Percentiles rank a stretch among this genome's conserved stretches.
Conservation (phyloP, 805 yeast genomes). For the Citeromyces matritensis region DNA sequence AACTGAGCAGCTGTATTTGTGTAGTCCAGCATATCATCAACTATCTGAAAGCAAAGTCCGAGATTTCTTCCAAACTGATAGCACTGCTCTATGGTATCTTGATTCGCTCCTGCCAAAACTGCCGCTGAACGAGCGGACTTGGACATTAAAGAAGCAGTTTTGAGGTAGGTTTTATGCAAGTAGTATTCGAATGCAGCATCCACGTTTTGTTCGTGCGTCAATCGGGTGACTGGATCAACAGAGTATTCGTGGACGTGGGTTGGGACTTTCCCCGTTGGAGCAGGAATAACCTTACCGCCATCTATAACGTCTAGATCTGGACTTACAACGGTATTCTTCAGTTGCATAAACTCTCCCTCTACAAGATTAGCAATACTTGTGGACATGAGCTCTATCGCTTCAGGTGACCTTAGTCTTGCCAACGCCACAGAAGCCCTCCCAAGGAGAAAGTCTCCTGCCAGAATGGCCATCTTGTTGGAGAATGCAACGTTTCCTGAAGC, state of each 20-base stretch:
- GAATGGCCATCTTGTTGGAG: conserved; percentile 92
- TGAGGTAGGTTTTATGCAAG: conserved; percentile 85
- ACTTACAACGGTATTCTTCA: conserved; percentile 76
- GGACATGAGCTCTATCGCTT: conserved; percentile 88
- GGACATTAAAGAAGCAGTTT: conserved; percentile 89
- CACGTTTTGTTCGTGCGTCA: conserved; percentile 53
- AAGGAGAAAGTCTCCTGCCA: conserved; percentile 90
- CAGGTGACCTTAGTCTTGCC: conserved; percentile 88
- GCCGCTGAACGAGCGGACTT: conserved; percentile 91
- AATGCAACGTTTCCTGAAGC: conserved; percentile 90
- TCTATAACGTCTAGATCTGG: conserved; percentile 31
- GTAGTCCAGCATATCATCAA: conserved; percentile 92
- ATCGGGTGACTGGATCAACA: conserved; percentile 11
- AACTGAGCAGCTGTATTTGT: conserved; percentile 73
- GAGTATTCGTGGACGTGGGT: conserved; percentile 44
- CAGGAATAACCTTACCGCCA: conserved; percentile 32
- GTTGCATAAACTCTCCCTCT: conserved; percentile 98
- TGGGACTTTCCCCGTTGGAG: conserved; percentile 49
- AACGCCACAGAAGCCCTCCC: conserved; percentile 96
- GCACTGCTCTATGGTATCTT: conserved; percentile 64
- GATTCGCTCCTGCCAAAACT: conserved; percentile 74
- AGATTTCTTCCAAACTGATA: conserved; percentile 87
- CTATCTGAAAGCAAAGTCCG: conserved; percentile 91
- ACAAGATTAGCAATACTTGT: conserved; percentile 94
- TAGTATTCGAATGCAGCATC: conserved; percentile 91